A percentile compares a stretch with the other conserved stretches of the same genome.
Conservation (phyloP, 2,329 filamentous ascomycete species). For the Chrysoporthe cubensis region DNA sequence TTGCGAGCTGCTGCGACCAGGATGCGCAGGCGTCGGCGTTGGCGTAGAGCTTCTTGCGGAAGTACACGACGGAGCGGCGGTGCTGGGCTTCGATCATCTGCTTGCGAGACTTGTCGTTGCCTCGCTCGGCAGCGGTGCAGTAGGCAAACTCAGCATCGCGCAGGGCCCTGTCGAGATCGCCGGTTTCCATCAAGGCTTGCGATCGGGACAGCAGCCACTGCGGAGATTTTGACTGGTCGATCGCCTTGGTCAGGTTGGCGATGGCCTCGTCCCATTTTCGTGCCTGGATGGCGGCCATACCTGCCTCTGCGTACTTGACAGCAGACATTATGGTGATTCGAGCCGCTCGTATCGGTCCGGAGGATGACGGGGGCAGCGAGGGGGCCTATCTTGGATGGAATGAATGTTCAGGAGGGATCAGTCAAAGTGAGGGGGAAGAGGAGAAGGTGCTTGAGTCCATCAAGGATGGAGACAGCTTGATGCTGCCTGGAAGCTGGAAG, state of each 20-base stretch:
- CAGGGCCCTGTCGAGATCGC: slow-evolving; percentile 66
- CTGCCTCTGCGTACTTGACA: slow-evolving; percentile 56
- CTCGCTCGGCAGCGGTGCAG: slow-evolving; percentile 65
- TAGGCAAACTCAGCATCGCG: slow-evolving; percentile 71
- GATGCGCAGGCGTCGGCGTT: slow-evolving; percentile 75
- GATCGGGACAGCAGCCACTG: slow-evolving; percentile 82
- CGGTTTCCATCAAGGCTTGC: slow-evolving; percentile 72
- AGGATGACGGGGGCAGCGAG: background rate
- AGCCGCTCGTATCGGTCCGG: background rate
- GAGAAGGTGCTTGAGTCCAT: background rate
- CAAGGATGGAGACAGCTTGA: background rate
- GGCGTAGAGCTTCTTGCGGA: slow-evolving; percentile 70
- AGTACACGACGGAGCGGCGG: slow-evolving; percentile 75
- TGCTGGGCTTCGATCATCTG: slow-evolving; percentile 82
- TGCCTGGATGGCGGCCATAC: slow-evolving; percentile 66
- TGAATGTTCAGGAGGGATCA: background rate
- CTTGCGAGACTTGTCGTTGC: slow-evolving; percentile 60
- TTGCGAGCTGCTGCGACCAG: slow-evolving; percentile 53
- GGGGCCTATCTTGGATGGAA: background rate
- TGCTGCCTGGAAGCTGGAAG: background rate
- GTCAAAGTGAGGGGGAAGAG: background rate
- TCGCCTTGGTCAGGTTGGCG: slow-evolving; percentile 66
- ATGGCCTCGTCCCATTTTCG: slow-evolving; percentile 72
- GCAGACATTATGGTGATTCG: slow-evolving; percentile 51
- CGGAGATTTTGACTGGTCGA: slow-evolving; percentile 69